A percentile compares a stretch with the other conserved stretches of the same genome.
phyloP scores from a whole-genome alignment of 139 green algal species.

The Volvox reticuliferus region DNA sequence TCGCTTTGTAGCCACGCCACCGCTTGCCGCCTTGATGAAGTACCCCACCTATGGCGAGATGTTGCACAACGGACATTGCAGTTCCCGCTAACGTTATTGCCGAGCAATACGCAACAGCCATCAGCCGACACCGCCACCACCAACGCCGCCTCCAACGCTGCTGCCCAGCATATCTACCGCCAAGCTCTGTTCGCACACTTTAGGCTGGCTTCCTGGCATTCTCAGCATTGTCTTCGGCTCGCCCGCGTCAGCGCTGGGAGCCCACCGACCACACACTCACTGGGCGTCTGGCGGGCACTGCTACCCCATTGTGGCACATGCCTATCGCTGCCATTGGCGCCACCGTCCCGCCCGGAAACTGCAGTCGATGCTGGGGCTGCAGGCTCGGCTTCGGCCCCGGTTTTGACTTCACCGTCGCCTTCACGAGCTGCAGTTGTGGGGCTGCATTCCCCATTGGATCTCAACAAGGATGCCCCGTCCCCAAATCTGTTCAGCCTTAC shows the following conservation, averaged over 20 bases:
- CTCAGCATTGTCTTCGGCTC: background rate
- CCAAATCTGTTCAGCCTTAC: background rate
- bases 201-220: background rate
- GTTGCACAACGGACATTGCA: background rate
- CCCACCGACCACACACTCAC: background rate
- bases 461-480: no score
- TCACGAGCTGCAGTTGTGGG: no score
- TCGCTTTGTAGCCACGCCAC: background rate
- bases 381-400: background rate
- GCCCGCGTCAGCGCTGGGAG: background rate
- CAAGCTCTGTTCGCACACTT: background rate
- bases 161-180: background rate
- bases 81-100: background rate
- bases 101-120: background rate
- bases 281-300: background rate
- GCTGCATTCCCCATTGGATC: no score
- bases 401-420: background rate
- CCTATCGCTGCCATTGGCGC: background rate
- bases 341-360: background rate
- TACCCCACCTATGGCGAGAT: background rate
- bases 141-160: background rate
- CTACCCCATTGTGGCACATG: background rate
- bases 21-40: background rate
- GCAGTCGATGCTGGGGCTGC: background rate
- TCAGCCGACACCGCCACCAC: background rate